Percentiles rank a stretch among this genome's conserved stretches.
These are phyloP conservation scores for Starmerella vitae DNA, from an alignment of 805 yeast species.

Conservation along the genomic window DNA sequence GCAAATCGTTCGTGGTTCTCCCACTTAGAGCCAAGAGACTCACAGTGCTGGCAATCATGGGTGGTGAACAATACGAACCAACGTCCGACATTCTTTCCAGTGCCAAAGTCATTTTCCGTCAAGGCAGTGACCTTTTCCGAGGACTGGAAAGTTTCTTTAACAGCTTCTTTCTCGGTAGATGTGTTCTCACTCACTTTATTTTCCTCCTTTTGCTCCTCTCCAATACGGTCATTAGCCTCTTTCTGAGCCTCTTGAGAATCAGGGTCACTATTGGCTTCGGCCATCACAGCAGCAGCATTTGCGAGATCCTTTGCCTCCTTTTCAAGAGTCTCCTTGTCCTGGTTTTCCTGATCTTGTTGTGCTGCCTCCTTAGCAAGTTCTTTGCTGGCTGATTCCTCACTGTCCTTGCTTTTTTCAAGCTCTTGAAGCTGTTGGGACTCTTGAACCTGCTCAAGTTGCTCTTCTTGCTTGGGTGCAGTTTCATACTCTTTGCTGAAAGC, in stretches of 20 bases:
- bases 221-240: background rate
- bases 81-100: slow-evolving; percentile 9
- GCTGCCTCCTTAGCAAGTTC: background rate
- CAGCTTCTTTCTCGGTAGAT: background rate
- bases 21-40: slow-evolving; percentile 9
- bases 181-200: background rate
- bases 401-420: background rate
- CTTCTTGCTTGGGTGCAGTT: slow-evolving; percentile 6
- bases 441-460: slow-evolving; percentile 1
- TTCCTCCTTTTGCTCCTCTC: background rate
- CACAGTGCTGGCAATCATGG: slow-evolving; percentile 10
- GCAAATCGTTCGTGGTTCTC: slow-evolving; percentile 13
- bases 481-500: slow-evolving; percentile 11
- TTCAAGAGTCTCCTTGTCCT: background rate
- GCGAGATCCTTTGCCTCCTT: background rate
- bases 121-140: slow-evolving; percentile 4
- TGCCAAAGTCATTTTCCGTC: slow-evolving; percentile 5
- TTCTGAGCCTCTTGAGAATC: background rate
- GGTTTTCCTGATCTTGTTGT: background rate
- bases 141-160: background rate
- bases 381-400: background rate
- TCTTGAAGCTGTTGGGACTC: background rate
- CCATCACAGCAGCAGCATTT: background rate
- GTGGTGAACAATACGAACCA: slow-evolving; percentile 14
- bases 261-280: background rate